Conservation (phyloP, 768 basidiomycete genomes). For the Leccinellum rugosiceps region DNA sequence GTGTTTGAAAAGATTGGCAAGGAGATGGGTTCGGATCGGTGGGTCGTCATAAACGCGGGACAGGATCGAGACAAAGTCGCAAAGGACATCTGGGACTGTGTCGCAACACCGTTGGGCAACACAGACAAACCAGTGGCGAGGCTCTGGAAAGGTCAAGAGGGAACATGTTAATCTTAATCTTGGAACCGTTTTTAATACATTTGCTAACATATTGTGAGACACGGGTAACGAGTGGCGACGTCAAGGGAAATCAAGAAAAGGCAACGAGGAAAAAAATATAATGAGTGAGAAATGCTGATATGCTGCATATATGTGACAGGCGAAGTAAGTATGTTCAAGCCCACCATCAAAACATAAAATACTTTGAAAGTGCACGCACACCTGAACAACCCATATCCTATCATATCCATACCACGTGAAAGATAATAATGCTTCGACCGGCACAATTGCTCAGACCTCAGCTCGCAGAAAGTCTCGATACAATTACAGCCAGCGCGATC, state of each 20-base stretch:
- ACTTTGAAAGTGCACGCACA: slow-evolving; percentile 15
- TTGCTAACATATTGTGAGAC: slow-evolving; percentile 22
- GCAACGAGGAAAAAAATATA: slow-evolving; percentile 7
- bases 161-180: slow-evolving; percentile 6
- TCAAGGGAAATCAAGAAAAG: slow-evolving; percentile 8
- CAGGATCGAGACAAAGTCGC: slow-evolving; percentile 46
- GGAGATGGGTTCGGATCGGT: slow-evolving; percentile 46
- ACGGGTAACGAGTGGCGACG: slow-evolving; percentile 19
- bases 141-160: slow-evolving; percentile 42
- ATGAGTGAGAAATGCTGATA: slow-evolving; percentile 8
- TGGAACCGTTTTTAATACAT: slow-evolving; percentile 22
- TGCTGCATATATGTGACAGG: slow-evolving; percentile 5
- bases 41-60: slow-evolving; percentile 63
- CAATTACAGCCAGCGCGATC: slow-evolving; percentile 72
- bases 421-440: slow-evolving; percentile 1
- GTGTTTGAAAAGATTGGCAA: slow-evolving; percentile 56
- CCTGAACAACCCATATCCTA: slow-evolving; percentile 15
- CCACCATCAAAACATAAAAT: slow-evolving; percentile 15
- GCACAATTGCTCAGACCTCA: slow-evolving; percentile 11
- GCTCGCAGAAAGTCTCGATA: slow-evolving; percentile 69
- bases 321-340: slow-evolving; percentile 13
- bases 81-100: slow-evolving; percentile 51
- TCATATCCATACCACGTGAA: slow-evolving; percentile 15
- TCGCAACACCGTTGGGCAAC: slow-evolving; percentile 40
- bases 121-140: slow-evolving; percentile 41